A percentile compares a stretch with the other conserved stretches of the same genome.
These are phyloP conservation scores for Claviceps africana DNA, from an alignment of 2,329 filamentous ascomycete species.

Conservation along the genomic window DNA sequence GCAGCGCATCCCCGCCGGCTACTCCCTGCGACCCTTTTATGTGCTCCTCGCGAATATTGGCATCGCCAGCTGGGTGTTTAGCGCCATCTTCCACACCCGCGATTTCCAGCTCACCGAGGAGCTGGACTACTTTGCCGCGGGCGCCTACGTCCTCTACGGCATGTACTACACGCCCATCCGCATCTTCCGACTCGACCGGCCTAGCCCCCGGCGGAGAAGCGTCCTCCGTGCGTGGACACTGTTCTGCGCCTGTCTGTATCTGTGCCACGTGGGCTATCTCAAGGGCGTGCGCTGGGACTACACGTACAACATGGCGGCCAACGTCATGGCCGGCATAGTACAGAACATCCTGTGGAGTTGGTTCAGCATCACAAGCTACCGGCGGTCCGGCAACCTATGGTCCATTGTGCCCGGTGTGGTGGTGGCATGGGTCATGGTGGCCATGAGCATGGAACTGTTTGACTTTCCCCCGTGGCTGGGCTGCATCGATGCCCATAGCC, in stretches of 20 bases:
- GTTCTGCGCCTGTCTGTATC: slow-evolving; percentile 57
- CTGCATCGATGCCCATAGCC: slow-evolving; percentile 78
- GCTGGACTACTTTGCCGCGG: slow-evolving; percentile 90
- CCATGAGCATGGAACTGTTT: slow-evolving; percentile 90
- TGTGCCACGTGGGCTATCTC: slow-evolving; percentile 67
- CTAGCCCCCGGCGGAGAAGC: slow-evolving; percentile 25
- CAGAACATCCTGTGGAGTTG: slow-evolving; percentile 77
- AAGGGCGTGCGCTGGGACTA: slow-evolving; percentile 86
- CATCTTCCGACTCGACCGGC: slow-evolving; percentile 66
- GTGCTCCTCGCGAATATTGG: slow-evolving; percentile 67
- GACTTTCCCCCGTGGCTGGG: slow-evolving; percentile 81
- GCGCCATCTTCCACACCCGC: slow-evolving; percentile 81
- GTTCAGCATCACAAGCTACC: slow-evolving; percentile 66
- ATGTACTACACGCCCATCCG: slow-evolving; percentile 74
- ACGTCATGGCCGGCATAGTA: slow-evolving; percentile 66
- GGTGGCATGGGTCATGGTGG: slow-evolving; percentile 80
- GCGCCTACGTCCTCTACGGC: slow-evolving; percentile 79
- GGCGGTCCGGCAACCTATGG: slow-evolving; percentile 59
- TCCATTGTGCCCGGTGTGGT: slow-evolving; percentile 80
- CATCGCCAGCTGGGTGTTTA: slow-evolving; percentile 72
- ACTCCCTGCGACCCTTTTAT: slow-evolving; percentile 71
- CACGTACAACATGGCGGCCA: slow-evolving; percentile 94
- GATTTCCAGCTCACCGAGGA: slow-evolving; percentile 82
- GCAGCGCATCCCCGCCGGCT: slow-evolving; percentile 53
- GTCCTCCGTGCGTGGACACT: slow-evolving; percentile 62